Evolutionary conservation across 2,329 filamentous ascomycete genomes (phyloP), one percentile per base, ranked within the genome.

Genomic region (Dactylonectria estremocensis): DNA sequence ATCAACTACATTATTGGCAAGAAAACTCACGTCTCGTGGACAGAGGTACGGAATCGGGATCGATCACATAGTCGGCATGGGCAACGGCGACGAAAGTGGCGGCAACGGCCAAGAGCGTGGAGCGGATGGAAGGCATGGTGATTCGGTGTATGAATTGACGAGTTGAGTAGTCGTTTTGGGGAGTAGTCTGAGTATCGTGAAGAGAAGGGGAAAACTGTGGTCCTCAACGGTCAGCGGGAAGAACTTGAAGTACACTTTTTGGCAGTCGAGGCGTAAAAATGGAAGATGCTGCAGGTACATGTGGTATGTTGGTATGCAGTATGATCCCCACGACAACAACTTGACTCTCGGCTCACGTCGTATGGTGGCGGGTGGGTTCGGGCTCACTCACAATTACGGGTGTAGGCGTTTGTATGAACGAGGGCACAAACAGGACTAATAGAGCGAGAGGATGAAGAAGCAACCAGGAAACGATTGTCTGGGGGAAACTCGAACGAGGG

Each of bases 31-130:
- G 79, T 81, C 88, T 85, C 54, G 79, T 81, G 53, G 81, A 71
- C 40, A 88, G 72, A 3, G 86, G 76, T 3, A 95, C 92, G 35
- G 80, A 86, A 16, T 83, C 73, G 4, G 93, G 92, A 58, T 92
- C 85, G 77, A 95, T 91, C 35, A 72, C 70, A 76, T 90, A 90
- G 74, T 90, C 84, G 69, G 85, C 86, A 71, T 87, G 86, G 71
- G 88, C 87, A 66, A 84, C 78, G 33, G 85, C 81, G 71, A 87
- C 78, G 69, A 91, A 80, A 69, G 86, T 83, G 46, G 86, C 77
- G 75, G 88, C 88, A 73, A 87, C 79, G 70, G 89, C 86, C 80
- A 91, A 74, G 71, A 88, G 72, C 67, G 85, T 81, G 69, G 84
- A 80, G 78, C 84, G 87, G 78, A 89, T 78, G 33, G 87, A 89